Evolutionary conservation across 129 eudicot genomes (phyloP), one percentile per base, ranked within the genome.

Genomic region (Logfia minima): DNA sequence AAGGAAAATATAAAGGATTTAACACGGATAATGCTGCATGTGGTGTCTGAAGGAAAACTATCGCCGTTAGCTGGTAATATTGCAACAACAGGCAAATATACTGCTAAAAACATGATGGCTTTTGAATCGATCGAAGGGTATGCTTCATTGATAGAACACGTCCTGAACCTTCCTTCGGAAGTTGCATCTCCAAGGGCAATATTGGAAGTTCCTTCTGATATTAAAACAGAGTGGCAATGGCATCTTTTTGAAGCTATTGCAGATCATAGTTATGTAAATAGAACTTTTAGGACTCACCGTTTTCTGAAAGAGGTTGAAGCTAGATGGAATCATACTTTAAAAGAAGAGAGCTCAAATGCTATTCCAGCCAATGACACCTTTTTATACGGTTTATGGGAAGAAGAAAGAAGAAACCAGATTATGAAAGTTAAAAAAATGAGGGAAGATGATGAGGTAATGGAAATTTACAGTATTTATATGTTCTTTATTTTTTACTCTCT

Each of bases 151-250:
- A 68, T 94, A 77, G 92, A 89, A 77, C 80, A 79, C 62, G 69
- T 91, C 75, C 79, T 94, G 61, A 67, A 74, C 45, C 84, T 91
- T 69, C 99, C 99, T 66, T 94, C 99, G 17, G 99, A 91, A 80
- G 99, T 89, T 75, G 86, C 90, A 24, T 61, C 77, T 39, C 89
- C 97, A 34, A 59, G 73, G 85, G 68, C 83, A 76, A 70, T 84
- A 35, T 82, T 91, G 21, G 89, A 82, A 45, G 86, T 91, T 76
- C 86, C 96, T 66, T 28, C 55, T 13, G 75, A 86, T 29, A 63
- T 80, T n/a, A 94, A 85, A 86, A 77, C 76, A 64, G 86, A 82
- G 81, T 94, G 99, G 99, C 85, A 72, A 69, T 94, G 99, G 99
- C 83, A 70, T 81, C 79, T 29, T 75, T 89, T 91, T 76, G 91